phyloP scores from a whole-genome alignment of 75 land plant species.

The Cupressus sempervirens region DNA sequence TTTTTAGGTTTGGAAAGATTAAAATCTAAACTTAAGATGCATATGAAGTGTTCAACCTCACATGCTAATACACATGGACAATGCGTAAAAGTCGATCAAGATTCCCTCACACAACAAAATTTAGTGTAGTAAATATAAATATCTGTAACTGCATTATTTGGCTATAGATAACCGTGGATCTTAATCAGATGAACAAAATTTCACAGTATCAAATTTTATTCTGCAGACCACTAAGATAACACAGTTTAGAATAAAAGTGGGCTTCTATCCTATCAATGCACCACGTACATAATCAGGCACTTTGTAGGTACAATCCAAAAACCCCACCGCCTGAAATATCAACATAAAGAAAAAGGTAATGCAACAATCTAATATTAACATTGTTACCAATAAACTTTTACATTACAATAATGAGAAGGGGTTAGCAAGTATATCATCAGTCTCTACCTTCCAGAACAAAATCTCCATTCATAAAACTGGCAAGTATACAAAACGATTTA shows the following conservation, averaged over 20 bases:
- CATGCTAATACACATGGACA: neutral
- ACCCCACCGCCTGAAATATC: neutral
- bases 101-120: neutral
- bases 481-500: constrained; percentile 4
- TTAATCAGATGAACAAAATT: neutral
- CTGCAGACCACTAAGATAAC: neutral
- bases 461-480: constrained; percentile 3
- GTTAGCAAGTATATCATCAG: too few species aligned
- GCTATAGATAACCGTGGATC: neutral
- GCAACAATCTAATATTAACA: neutral
- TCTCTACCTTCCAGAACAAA: constrained; percentile 1
- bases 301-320: neutral
- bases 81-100: neutral
- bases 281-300: neutral
- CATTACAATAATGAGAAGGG: neutral
- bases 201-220: neutral
- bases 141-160: neutral
- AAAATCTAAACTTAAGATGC: neutral
- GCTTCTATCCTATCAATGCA: neutral
- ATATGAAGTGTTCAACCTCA: neutral
- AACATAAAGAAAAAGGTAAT: neutral
- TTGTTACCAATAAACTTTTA: neutral
- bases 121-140: neutral
- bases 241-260: neutral
- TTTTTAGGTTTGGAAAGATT: neutral